These are phyloP conservation scores for Tubosaeta brunneosetosa DNA, from an alignment of 768 basidiomycete genomes.

Conservation along the genomic window DNA sequence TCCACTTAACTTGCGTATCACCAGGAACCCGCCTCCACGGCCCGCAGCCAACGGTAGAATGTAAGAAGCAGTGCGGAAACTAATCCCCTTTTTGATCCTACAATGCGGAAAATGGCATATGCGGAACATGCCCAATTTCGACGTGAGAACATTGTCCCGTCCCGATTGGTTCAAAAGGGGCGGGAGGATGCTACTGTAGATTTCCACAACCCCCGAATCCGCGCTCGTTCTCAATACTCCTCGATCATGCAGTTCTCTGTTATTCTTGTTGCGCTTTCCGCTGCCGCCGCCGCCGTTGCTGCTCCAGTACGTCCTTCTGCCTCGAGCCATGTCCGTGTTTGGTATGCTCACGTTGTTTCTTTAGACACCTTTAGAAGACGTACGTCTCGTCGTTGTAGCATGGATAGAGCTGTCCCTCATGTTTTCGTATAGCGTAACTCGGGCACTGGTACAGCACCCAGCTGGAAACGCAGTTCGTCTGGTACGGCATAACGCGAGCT, in stretches of 20 bases:
- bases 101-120: neutral
- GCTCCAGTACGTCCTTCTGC: neutral
- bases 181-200: neutral
- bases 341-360: neutral
- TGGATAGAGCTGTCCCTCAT: neutral
- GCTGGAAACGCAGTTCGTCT: neutral
- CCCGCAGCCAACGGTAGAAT: neutral
- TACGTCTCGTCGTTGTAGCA: neutral
- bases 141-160: neutral
- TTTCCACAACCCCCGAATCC: neutral
- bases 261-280: neutral
- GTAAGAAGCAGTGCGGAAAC: neutral
- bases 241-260: slow-evolving; percentile 8
- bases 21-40: neutral
- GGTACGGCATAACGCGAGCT: neutral
- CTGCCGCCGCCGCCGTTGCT: neutral
- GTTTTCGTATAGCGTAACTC: neutral
- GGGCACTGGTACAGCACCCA: neutral
- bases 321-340: neutral
- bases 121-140: neutral
- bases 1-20: neutral
- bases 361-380: neutral
- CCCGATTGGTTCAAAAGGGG: neutral
- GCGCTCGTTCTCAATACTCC: neutral
- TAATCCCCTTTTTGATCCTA: neutral